phyloP scores from a whole-genome alignment of 2,329 filamentous ascomycete genomes.

The Aspergillus vadensis region DNA sequence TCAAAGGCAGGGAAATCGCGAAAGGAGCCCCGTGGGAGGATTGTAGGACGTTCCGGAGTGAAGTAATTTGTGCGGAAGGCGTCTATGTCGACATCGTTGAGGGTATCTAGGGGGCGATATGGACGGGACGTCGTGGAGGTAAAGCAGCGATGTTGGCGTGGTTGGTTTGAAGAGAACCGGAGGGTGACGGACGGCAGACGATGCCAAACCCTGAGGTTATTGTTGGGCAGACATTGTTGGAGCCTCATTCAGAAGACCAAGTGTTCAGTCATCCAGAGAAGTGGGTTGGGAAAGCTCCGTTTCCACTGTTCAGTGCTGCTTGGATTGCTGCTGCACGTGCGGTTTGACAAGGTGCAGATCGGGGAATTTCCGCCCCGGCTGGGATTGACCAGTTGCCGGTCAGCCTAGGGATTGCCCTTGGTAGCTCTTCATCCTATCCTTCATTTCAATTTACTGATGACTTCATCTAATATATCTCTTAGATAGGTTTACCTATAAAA shows the following conservation, averaged over 20 bases:
- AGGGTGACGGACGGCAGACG: slow-evolving; percentile 8
- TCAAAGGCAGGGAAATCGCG: slow-evolving; percentile 53
- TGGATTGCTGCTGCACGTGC: not conserved
- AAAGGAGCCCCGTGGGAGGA: slow-evolving; percentile 52
- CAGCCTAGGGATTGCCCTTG: not conserved
- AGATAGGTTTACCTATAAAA: not conserved
- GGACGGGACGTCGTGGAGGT: slow-evolving; percentile 6
- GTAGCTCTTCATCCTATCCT: not conserved
- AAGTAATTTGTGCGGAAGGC: slow-evolving; percentile 60
- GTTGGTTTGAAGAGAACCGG: not conserved
- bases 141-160: slow-evolving; percentile 2
- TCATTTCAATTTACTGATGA: not conserved
- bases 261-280: not conserved
- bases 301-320: not conserved
- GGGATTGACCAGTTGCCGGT: not conserved
- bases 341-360: not conserved
- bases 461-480: not conserved
- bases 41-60: slow-evolving; percentile 53
- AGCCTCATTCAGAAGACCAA: slow-evolving; percentile 30
- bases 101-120: slow-evolving; percentile 31
- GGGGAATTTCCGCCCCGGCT: slow-evolving; percentile 14
- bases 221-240: slow-evolving; percentile 25
- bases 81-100: slow-evolving; percentile 41
- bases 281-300: not conserved
- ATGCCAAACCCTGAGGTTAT: slow-evolving; percentile 17